Conservation (phyloP, 2,329 filamentous ascomycete species). For the Ophiostoma piceae region DNA sequence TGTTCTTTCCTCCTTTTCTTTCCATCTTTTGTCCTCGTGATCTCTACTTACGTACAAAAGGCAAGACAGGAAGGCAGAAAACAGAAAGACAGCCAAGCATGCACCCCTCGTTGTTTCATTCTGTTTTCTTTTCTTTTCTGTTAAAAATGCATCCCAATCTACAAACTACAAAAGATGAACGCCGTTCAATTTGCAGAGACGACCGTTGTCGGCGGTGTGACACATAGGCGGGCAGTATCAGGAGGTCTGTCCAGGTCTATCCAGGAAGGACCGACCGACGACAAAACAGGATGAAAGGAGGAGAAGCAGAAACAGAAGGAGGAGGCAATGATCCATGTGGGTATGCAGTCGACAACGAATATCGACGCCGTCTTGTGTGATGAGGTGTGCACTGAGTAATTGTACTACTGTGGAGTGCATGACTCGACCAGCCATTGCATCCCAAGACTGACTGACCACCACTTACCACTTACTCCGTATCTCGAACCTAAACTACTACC, state of each 20-base stretch:
- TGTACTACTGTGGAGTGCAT: neutral
- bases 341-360: neutral
- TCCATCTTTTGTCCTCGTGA: no score
- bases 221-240: neutral
- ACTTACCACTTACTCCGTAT: neutral
- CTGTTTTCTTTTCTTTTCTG: neutral
- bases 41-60: no score
- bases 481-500: neutral
- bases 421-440: neutral
- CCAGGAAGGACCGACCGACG: neutral
- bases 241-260: no score
- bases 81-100: neutral
- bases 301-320: neutral
- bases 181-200: neutral
- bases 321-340: conserved; percentile 3
- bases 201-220: conserved; percentile 1
- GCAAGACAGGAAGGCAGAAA: neutral
- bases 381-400: neutral
- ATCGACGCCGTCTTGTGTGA: neutral
- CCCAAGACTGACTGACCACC: no score
- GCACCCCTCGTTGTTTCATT: neutral
- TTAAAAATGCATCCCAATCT: neutral
- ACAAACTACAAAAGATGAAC: neutral
- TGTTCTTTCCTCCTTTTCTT: neutral
- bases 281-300: neutral